These are phyloP conservation scores for Arachis monticola DNA, from an alignment of 331 rosid species.

Conservation along the genomic window DNA sequence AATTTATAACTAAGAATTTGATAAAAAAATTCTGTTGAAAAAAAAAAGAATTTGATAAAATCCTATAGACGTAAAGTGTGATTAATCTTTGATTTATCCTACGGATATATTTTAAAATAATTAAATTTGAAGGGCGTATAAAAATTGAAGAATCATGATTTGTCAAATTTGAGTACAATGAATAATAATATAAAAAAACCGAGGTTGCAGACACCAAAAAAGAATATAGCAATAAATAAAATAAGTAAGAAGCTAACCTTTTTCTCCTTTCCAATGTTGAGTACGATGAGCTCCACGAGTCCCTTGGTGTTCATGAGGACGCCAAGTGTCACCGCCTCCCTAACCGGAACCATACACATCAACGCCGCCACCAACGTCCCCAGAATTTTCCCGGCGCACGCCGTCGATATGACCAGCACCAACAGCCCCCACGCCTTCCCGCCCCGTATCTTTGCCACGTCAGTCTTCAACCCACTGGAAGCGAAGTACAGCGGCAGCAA, in stretches of 20 bases:
- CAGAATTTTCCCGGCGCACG: constrained; percentile 76
- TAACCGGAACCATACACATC: constrained; percentile 59
- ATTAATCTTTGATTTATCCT: too few species aligned
- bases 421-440: constrained; percentile 70
- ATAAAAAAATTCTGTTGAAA: too few species aligned
- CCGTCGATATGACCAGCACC: constrained; percentile 60
- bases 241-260: constrained; percentile 55
- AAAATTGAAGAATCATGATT: too few species aligned
- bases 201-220: too few species aligned
- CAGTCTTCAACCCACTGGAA: constrained; percentile 79
- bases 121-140: too few species aligned
- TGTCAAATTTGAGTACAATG: too few species aligned
- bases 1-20: too few species aligned
- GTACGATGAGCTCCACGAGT: constrained; percentile 80
- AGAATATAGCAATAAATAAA: too few species aligned
- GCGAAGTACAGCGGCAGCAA: constrained; percentile 84
- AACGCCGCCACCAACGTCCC: constrained; percentile 75
- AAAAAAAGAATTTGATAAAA: too few species aligned
- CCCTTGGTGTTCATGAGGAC: constrained; percentile 93
- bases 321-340: constrained; percentile 76
- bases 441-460: constrained; percentile 66
- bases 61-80: too few species aligned
- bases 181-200: too few species aligned
- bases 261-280: constrained; percentile 87
- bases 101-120: too few species aligned